Evolutionary conservation across 2,329 filamentous ascomycete genomes (phyloP).

Genomic region (Raffaelea arxii): DNA sequence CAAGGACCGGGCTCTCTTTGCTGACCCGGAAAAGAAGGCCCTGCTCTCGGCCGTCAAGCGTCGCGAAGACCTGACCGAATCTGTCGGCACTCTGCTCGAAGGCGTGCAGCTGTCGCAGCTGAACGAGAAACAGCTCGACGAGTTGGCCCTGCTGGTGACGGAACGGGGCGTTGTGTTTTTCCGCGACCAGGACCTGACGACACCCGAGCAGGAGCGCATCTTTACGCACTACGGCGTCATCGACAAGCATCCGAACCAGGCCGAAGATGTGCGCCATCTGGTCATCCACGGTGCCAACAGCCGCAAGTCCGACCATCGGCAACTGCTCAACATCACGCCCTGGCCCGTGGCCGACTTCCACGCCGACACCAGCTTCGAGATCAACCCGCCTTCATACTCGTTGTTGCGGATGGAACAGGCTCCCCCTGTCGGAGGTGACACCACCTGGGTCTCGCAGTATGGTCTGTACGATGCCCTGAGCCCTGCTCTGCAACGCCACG

Average conservation of each 20-base stretch:
- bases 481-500: slow-evolving; percentile 28
- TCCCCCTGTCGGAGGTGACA: slow-evolving; percentile 35
- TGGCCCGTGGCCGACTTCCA: slow-evolving; percentile 37
- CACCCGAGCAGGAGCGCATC: slow-evolving; percentile 29
- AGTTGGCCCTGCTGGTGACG: slow-evolving; percentile 36
- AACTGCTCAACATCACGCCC: slow-evolving; percentile 33
- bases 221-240: slow-evolving; percentile 38
- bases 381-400: slow-evolving; percentile 40
- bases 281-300: slow-evolving; percentile 34
- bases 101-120: slow-evolving; percentile 33
- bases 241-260: slow-evolving; percentile 35
- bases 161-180: slow-evolving; percentile 40
- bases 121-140: slow-evolving; percentile 34
- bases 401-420: slow-evolving; percentile 41
- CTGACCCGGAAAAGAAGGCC: slow-evolving; percentile 33
- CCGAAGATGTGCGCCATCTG: slow-evolving; percentile 30
- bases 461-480: slow-evolving; percentile 36
- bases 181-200: slow-evolving; percentile 35
- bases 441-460: slow-evolving; percentile 36
- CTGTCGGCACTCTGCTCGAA: slow-evolving; percentile 28
- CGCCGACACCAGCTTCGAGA: slow-evolving; percentile 39
- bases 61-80: slow-evolving; percentile 30
- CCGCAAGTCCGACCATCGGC: slow-evolving; percentile 30
- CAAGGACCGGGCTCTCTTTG: slow-evolving; percentile 29
- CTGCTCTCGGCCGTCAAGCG: slow-evolving; percentile 26